Evolutionary conservation across 164 flowering plant species (phyloP), one percentile per base, ranked within the genome.

Genomic region (Vitis amurensis): DNA sequence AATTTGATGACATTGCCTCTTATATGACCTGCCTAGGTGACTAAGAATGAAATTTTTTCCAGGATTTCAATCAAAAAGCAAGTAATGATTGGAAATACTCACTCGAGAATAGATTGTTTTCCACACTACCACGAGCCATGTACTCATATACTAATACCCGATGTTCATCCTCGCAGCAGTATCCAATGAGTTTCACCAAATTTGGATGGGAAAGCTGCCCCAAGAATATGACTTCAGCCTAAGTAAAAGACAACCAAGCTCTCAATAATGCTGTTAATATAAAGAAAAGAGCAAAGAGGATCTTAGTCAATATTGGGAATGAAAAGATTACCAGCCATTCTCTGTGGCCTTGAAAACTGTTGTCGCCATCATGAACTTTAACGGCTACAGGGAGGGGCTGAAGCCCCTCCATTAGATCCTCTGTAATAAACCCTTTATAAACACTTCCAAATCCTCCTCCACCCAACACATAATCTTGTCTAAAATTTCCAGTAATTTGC

Each of bases 171-270:
- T 94, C 97, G 69, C 97, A 94, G 84, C 98, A 92, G 67, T 92
- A 94, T 48, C 97, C 98, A 10, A 92, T 74, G 67, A 94, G 74
- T 75, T 92, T 94, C 71, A 94, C 98, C 82, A 94, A 77, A 83
- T 92, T 88, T 52, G 99, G 97, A 84, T 92, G 99, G 44, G 97
- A 92, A 78, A 94, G 95, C 73, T 94, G 99, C 68, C 99, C 99
- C 79, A 94, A 75, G 74, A 91, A 94, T 73, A 92, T 86, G 52
- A 94, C 99, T 76, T 94, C 97, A 47, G 99, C 97, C 98, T 92
- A 74, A 69, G 17, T n/a, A 55, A n/a, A 66, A 58, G 27, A 50
- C 23, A 47, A 19, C 3, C 53, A 64, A 56, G 8, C 16, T 60
- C 27, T 29, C 11, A 64, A 31, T 37, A 37, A 37, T 37, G 44